phyloP scores from a whole-genome alignment of 805 yeast species.

The Teunomyces kruisii region DNA sequence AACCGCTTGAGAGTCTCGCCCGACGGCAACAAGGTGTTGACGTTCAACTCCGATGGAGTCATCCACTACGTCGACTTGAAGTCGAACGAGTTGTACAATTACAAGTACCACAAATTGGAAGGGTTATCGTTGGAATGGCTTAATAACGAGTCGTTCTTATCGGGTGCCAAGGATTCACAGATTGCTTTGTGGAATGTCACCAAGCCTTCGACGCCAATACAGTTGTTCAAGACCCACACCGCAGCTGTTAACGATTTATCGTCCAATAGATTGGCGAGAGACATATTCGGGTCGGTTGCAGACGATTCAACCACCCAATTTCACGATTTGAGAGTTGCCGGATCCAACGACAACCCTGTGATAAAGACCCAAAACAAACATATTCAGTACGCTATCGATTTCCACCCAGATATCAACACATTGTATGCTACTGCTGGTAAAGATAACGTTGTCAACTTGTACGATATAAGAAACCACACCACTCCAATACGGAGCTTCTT shows the following conservation, averaged over 20 bases:
- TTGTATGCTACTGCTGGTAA: conserved; percentile 76
- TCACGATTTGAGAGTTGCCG: conserved; percentile 50
- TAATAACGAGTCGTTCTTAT: conserved; percentile 44
- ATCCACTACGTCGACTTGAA: conserved; percentile 43
- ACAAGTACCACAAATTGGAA: conserved; percentile 58
- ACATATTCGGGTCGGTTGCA: conserved; percentile 66
- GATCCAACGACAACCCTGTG: conserved; percentile 35
- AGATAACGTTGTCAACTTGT: conserved; percentile 69
- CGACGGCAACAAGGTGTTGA: conserved; percentile 47
- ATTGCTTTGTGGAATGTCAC: conserved; percentile 70
- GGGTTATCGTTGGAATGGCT: conserved; percentile 78
- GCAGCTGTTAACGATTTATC: conserved; percentile 68
- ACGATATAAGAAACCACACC: conserved; percentile 68
- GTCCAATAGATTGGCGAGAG: conserved; percentile 42
- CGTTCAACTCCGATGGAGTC: conserved; percentile 54
- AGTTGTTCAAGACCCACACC: conserved; percentile 48
- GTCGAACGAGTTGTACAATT: conserved; percentile 16
- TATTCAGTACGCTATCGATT: conserved; percentile 67
- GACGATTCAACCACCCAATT: conserved; percentile 66
- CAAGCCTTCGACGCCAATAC: conserved; percentile 45
- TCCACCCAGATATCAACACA: conserved; percentile 55
- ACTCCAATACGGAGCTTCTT: conserved; percentile 61
- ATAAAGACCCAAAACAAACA: conserved; percentile 47
- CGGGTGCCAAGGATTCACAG: conserved; percentile 66
- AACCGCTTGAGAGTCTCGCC: conserved; percentile 60